A percentile compares a stretch with the other conserved stretches of the same genome.
These are phyloP conservation scores for Rhododendron ovatum DNA, from an alignment of 148 eudicot genomes.

Conservation along the genomic window DNA sequence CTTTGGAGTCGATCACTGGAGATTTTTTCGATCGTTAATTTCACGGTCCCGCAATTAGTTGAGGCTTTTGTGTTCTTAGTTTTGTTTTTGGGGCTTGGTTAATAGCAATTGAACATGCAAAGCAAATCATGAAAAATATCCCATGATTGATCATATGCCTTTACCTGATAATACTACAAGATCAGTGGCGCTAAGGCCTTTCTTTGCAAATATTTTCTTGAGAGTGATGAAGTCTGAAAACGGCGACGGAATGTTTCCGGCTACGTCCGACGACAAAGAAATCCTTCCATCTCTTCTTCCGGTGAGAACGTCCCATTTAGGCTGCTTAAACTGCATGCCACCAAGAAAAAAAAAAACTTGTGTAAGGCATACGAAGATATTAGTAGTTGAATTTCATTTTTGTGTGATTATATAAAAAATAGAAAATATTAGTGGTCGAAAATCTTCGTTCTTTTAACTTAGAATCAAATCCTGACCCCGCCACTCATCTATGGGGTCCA, in stretches of 20 bases:
- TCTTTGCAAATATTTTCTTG: constrained; percentile 5
- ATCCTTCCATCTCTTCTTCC: constrained; percentile 24
- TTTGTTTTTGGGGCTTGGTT: background rate
- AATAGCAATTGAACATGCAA: background rate
- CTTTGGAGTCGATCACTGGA: too few species aligned
- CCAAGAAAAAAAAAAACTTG: background rate
- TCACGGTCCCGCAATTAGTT: too few species aligned
- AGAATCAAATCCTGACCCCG: background rate
- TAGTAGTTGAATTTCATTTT: too few species aligned
- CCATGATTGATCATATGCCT: background rate
- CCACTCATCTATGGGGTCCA: too few species aligned
- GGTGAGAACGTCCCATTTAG: constrained; percentile 16
- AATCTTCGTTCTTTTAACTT: background rate
- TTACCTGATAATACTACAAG: constrained; percentile 43
- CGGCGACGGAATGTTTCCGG: constrained; percentile 10
- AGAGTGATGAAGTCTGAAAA: constrained; percentile 10
- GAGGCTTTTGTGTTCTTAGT: background rate
- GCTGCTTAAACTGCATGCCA: background rate
- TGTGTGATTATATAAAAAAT: too few species aligned
- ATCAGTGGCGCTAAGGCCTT: constrained; percentile 10
- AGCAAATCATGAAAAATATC: background rate
- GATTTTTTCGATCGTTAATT: too few species aligned
- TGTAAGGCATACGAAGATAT: too few species aligned
- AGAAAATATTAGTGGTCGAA: too few species aligned
- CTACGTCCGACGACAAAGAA: constrained; percentile 1